Evolutionary conservation across 768 basidiomycete genomes (phyloP).

Genomic region (Pleurotus djamor): DNA sequence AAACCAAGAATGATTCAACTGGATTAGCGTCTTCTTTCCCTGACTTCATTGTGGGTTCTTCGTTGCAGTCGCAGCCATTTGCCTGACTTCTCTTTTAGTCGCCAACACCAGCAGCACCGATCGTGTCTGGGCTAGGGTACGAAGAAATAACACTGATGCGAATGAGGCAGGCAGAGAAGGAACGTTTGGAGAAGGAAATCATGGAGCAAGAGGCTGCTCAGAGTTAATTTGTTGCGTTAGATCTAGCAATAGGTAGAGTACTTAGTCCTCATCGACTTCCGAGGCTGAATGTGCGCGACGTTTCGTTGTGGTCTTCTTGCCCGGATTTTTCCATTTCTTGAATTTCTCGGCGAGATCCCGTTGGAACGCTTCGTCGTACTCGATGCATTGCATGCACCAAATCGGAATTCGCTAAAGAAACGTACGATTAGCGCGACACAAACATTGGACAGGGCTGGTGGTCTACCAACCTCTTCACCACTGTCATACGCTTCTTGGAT

Average conservation of each 20-base stretch:
- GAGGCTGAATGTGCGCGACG: no score
- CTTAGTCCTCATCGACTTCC: no score
- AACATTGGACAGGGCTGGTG: no score
- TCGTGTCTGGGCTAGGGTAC: constrained; percentile 57
- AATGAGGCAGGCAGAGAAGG: constrained; percentile 78
- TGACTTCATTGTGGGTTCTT: constrained; percentile 44
- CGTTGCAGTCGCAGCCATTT: not conserved
- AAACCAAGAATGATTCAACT: constrained; percentile 19
- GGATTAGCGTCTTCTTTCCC: constrained; percentile 64
- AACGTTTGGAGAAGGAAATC: constrained; percentile 75
- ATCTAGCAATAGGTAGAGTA: no score
- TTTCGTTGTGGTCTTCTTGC: no score
- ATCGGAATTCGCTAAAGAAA: not conserved
- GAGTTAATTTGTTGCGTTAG: not conserved
- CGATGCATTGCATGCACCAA: constrained; percentile 2
- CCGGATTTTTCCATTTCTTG: no score
- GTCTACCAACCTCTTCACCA: not conserved
- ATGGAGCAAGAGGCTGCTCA: constrained; percentile 62
- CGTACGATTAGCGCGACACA: not conserved
- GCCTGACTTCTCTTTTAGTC: constrained; percentile 15
- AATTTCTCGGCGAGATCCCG: not conserved
- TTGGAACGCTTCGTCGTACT: constrained; percentile 5
- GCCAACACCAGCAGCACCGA: constrained; percentile 15
- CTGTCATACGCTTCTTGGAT: not conserved
- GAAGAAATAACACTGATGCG: constrained; percentile 81